phyloP scores from a whole-genome alignment of 2,329 filamentous ascomycete species.

The Pseudogymnoascus destructans region DNA sequence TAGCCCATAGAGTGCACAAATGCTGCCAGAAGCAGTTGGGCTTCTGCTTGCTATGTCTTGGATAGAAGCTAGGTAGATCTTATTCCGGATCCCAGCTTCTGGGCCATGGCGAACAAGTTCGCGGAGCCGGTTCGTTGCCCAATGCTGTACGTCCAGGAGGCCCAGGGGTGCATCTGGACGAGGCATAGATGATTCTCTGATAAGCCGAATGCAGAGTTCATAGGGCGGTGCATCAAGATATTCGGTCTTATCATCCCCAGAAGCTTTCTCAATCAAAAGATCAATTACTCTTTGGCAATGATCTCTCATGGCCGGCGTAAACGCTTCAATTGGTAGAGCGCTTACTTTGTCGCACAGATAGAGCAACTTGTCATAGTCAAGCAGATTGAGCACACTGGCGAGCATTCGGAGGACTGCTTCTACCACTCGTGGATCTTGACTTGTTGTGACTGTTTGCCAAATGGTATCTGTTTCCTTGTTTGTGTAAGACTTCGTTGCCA shows the following conservation, averaged over 20 bases:
- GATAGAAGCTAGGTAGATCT: conserved; percentile 55
- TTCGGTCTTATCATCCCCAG: conserved; percentile 23
- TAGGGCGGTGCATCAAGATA: conserved; percentile 34
- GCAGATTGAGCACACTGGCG: conserved; percentile 35
- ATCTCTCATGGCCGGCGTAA: conserved; percentile 47
- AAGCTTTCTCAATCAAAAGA: conserved; percentile 33
- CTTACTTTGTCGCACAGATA: conserved; percentile 62
- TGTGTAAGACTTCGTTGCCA: conserved; percentile 64
- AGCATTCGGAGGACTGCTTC: conserved; percentile 64
- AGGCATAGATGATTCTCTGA: conserved; percentile 56
- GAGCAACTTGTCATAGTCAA: conserved; percentile 37
- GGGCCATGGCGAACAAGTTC: conserved; percentile 46
- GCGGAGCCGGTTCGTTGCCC: conserved; percentile 48
- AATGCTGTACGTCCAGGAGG: conserved; percentile 48
- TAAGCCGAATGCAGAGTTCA: conserved; percentile 49
- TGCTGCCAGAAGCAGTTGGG: conserved; percentile 55
- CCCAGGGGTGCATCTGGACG: conserved; percentile 40
- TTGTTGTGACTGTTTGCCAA: conserved; percentile 71
- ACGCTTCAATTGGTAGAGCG: conserved; percentile 47
- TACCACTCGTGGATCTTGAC: conserved; percentile 73
- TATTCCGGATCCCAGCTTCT: conserved; percentile 40
- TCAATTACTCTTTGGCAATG: conserved; percentile 47
- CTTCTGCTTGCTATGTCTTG: conserved; percentile 52
- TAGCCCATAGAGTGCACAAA: conserved; percentile 47
- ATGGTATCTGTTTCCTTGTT: conserved; percentile 62